Base-by-base conservation (phyloP, 148 eudicot species). In the Arctostaphylos glauca region DNA sequence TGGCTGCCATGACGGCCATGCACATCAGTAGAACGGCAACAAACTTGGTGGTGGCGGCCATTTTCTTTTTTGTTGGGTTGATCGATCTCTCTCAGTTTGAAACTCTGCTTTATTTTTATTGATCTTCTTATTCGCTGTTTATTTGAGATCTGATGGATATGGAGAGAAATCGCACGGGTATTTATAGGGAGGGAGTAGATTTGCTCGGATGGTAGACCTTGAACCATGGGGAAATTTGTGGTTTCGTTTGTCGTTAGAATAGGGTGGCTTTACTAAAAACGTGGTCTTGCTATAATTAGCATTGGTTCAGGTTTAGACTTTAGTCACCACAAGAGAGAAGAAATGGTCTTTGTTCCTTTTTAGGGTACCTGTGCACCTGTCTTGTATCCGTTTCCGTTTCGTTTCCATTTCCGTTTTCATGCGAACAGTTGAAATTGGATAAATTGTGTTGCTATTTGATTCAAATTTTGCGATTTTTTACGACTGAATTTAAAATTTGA, bases 11-110 rank as follows among this genome's bases (percentile, higher is more conserved):
- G 18, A 84, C 79, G 50, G 74, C 82, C 59, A 84, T 54, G 82
- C 86, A 84, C 79, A 84, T 25, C 23, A 84, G 50, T 46, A 87
- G 77, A 53, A 82, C 75, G 49, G 83, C 81, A 52, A 62, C 74
- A 25, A 87, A 3, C 79, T 87, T 84, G 15, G 70, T 25, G 70
- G 41, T 64, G 41, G 15, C 70, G 70, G 70, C 70, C 70, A 64
- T 64, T 64, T 23, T 54, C 6, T n/a, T 55, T 19, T 21, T 59
- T 19, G 21, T 3, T 31, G 70, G 10, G 9, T 64, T 64, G 70
- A 64, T 64, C 70, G 70, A 64, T 64, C 70, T 64, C 70, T 64
- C 41, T 64, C 38, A 1, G 70, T 25, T 23, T 64, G 41, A 64
- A 3, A 31, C 2, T 9, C 70, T 64, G 70, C 41, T 23, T 25